Conservation (phyloP, 2,329 filamentous ascomycete species). For the Fusarium secorum region DNA sequence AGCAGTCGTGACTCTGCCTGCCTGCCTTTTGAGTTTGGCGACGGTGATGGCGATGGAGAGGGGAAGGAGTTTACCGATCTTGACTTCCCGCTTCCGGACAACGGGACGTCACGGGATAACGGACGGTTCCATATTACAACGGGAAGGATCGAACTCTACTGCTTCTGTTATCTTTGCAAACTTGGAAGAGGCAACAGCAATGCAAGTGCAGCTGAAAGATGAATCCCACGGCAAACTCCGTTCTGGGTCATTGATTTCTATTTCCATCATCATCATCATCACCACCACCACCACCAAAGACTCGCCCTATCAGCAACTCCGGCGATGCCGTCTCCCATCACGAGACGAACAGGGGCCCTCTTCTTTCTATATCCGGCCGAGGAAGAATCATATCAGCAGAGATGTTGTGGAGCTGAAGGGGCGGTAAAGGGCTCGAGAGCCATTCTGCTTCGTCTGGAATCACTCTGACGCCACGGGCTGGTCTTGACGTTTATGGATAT, state of each 20-base stretch:
- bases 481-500: neutral
- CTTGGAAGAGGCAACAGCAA: neutral
- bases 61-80: neutral
- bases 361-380: conserved; percentile 21
- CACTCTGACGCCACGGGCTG: conserved; percentile 15
- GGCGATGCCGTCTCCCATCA: neutral
- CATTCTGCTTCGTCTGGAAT: neutral
- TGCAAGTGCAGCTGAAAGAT: neutral
- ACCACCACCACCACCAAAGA: neutral
- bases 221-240: neutral
- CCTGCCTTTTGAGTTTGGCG: neutral
- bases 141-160: conserved; percentile 2
- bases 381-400: neutral
- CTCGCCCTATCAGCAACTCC: neutral
- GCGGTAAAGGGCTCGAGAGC: neutral
- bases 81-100: conserved; percentile 12
- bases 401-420: conserved; percentile 12
- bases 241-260: neutral
- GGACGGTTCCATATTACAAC: conserved; percentile 1
- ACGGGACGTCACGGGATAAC: conserved; percentile 28
- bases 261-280: neutral
- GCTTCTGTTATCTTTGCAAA: neutral
- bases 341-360: neutral
- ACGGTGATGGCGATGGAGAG: neutral
- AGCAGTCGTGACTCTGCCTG: neutral